These are phyloP conservation scores for Cystoderma amianthinum DNA, from an alignment of 768 basidiomycete species.

Conservation along the genomic window DNA sequence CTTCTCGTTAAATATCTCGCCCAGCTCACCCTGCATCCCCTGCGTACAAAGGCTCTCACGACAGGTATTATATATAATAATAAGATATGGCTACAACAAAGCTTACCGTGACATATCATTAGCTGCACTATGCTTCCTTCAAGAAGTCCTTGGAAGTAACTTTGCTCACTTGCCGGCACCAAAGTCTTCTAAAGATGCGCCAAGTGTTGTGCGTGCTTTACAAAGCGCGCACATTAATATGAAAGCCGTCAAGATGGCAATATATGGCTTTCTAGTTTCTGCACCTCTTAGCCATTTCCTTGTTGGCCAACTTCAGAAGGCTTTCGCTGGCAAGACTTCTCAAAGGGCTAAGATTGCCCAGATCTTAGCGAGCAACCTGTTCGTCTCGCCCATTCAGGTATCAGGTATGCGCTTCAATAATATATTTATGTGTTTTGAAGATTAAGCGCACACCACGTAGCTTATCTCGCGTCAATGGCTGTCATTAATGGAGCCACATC, in stretches of 20 bases:
- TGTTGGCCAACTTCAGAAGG: constrained; percentile 63
- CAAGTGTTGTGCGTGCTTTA: constrained; percentile 43
- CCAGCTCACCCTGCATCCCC: constrained; percentile 60
- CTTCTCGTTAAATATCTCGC: constrained; percentile 66
- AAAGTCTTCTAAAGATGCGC: constrained; percentile 44
- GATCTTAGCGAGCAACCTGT: constrained; percentile 68
- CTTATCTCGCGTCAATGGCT: constrained; percentile 74
- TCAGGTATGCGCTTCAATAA: constrained; percentile 29
- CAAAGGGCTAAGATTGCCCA: constrained; percentile 59
- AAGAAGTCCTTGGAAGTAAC: constrained; percentile 77
- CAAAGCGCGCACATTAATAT: constrained; percentile 52
- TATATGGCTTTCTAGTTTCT: constrained; percentile 79
- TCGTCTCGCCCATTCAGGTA: constrained; percentile 73
- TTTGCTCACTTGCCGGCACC: constrained; percentile 54
- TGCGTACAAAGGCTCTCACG: constrained; percentile 78
- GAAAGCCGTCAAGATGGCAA: constrained; percentile 77
- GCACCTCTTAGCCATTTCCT: constrained; percentile 78
- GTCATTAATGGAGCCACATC: constrained; percentile 77
- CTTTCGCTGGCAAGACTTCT: constrained; percentile 69
- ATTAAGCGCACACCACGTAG: constrained; percentile 20
- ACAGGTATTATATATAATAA: constrained; percentile 37
- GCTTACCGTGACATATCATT: background rate
- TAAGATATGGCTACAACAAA: background rate
- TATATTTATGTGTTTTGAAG: background rate
- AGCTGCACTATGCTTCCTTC: constrained; percentile 58